Base-by-base conservation (phyloP, 495 filamentous ascomycete species). In the Hypoxylon cercidicola region DNA sequence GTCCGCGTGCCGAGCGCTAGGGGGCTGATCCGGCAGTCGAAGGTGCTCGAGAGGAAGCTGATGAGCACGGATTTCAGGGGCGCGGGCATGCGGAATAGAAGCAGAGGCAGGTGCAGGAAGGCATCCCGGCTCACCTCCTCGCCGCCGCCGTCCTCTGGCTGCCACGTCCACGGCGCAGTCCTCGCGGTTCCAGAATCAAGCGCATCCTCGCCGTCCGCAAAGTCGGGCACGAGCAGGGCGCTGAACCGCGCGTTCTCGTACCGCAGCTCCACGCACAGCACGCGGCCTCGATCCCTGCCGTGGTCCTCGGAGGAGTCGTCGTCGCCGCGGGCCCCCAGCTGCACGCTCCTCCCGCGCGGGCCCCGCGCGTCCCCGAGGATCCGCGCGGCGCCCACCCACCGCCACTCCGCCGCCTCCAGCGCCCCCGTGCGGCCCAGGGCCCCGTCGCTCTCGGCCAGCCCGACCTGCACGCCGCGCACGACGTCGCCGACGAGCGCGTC, bases 401-500 rank as follows among this genome's bases (percentile, higher is more conserved):
- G 58, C 39, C 80, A 69, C 13, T 73, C 73, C 0, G 81, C 79
- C 0, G 41, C 64, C 39, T 76, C 72, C 43, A 83, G 39, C 34
- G 72, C 63, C 8, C 81, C 81, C 1, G 73, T 73, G 12, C 77
- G 65, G 0, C 78, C 76, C 18, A 80, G 48, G 0, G 62, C 53
- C 4, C 66, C 60, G 1, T 73, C 74, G 4, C 60, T 62, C 20
- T 75, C 55, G 5, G n/a, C 35, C 28, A 66, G 39, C 1, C 77
- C 75, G 3, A 83, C 73, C 41, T 81, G 78, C 19, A 82, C 78
- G 25, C 81, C 81, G 21, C 81, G 79, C 16, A 82, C 77, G 0
- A 82, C 79, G 54, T 82, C 81, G 0, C 80, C 80, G 0, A 82
- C 80, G 0, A 83, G 71, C 6, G 60, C 66, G 20, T 82, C 80